phyloP scores from a whole-genome alignment of 2,329 filamentous ascomycete species.

The Sporothrix humicola region DNA sequence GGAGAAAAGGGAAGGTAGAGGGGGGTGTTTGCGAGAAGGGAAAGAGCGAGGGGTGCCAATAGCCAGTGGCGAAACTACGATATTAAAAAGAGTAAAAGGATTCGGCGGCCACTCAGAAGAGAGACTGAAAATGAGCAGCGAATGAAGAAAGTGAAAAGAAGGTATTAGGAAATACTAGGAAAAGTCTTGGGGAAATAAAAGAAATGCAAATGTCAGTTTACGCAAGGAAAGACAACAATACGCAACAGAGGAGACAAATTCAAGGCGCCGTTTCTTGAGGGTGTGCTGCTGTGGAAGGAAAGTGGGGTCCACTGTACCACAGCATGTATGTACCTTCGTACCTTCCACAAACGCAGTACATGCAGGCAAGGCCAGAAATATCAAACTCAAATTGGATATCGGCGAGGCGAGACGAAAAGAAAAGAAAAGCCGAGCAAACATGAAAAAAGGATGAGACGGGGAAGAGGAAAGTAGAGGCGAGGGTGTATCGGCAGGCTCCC shows the following conservation, averaged over 20 bases:
- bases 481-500: slow-evolving; percentile 12
- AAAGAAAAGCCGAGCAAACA: background rate
- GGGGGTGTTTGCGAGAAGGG: background rate
- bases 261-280: background rate
- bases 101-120: background rate
- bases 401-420: background rate
- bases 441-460: background rate
- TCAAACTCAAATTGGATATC: background rate
- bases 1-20: background rate
- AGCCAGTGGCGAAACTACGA: background rate
- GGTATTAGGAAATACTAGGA: no score
- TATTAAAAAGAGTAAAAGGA: background rate
- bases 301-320: slow-evolving; percentile 2
- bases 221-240: background rate
- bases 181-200: no score
- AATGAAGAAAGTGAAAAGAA: background rate
- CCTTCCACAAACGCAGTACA: no score
- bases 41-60: no score
- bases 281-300: background rate
- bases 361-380: background rate
- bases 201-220: background rate
- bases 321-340: background rate
- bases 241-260: background rate
- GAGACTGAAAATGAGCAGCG: background rate
- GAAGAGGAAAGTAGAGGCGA: background rate